A percentile compares a stretch with the other conserved stretches of the same genome.
phyloP scores from a whole-genome alignment of 116 monocot genomes.

The Cymodocea nodosa region DNA sequence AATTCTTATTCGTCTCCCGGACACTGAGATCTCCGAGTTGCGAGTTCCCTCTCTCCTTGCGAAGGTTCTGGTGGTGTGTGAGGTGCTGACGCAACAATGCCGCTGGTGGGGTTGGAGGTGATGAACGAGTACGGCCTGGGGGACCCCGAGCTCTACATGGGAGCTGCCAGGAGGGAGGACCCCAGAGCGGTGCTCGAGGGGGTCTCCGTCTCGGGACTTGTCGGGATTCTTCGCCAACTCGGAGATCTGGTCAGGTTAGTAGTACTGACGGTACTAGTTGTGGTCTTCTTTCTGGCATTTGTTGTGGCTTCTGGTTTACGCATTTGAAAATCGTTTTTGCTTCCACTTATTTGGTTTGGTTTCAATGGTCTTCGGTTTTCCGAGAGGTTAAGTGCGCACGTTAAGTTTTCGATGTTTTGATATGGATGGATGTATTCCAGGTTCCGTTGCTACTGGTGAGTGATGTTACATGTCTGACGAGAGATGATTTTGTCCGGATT shows the following conservation, averaged over 20 bases:
- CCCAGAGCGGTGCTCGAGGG: constrained; percentile 64
- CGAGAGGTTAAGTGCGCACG: neutral
- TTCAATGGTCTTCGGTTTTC: neutral
- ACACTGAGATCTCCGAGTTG: no score
- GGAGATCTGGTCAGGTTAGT: constrained; percentile 62
- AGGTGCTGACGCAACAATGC: constrained; percentile 26
- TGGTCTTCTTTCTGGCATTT: neutral
- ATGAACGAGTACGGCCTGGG: constrained; percentile 75
- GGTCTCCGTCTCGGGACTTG: constrained; percentile 70
- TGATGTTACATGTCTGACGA: no score
- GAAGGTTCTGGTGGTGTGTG: no score
- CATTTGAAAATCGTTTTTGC: neutral
- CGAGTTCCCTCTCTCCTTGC: no score
- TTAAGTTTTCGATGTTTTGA: neutral
- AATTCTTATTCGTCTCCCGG: no score
- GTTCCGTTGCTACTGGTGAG: no score
- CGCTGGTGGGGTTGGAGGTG: constrained; percentile 57
- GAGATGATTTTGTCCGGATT: no score
- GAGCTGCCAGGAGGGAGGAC: constrained; percentile 30
- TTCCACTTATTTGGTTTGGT: neutral
- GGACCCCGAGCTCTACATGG: constrained; percentile 53
- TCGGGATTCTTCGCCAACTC: constrained; percentile 64
- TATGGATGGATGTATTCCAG: no score
- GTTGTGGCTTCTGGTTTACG: neutral
- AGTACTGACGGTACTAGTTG: neutral